Evolutionary conservation across 768 basidiomycete genomes (phyloP).

Genomic region (Leucocoprinus birnbaumii): DNA sequence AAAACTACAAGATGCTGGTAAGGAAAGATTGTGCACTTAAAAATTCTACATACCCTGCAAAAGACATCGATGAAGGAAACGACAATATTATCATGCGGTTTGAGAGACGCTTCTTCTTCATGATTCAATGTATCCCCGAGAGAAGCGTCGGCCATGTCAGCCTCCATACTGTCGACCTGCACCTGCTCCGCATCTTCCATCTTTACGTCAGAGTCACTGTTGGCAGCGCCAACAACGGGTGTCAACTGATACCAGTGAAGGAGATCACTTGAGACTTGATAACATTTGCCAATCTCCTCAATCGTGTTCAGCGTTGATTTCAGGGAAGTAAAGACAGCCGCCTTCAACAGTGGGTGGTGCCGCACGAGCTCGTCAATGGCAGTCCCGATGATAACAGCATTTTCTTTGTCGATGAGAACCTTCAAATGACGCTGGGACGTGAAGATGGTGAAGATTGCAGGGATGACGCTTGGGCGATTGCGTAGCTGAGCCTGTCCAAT

Average conservation of each 20-base stretch:
- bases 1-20: constrained; percentile 54
- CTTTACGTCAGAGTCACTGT: constrained; percentile 33
- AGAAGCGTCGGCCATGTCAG: constrained; percentile 12
- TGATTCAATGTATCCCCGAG: constrained; percentile 20
- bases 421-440: constrained; percentile 82
- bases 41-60: constrained; percentile 54
- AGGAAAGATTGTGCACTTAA: neutral
- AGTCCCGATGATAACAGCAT: constrained; percentile 83
- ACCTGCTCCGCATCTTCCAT: constrained; percentile 46
- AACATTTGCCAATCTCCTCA: constrained; percentile 68
- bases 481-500: constrained; percentile 80
- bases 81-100: constrained; percentile 70
- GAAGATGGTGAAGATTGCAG: constrained; percentile 82
- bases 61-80: constrained; percentile 80
- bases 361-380: constrained; percentile 94
- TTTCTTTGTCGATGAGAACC: constrained; percentile 88
- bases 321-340: constrained; percentile 74
- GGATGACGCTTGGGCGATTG: constrained; percentile 78
- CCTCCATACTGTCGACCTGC: constrained; percentile 18
- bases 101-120: constrained; percentile 27
- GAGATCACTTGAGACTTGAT: constrained; percentile 51
- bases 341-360: constrained; percentile 89
- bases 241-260: constrained; percentile 66
- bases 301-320: constrained; percentile 69
- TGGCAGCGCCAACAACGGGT: constrained; percentile 18